Percentiles rank a stretch among this genome's conserved stretches.
Evolutionary conservation across 2,329 filamentous ascomycete genomes (phyloP).

Genomic region (Botrytis fragariae): DNA sequence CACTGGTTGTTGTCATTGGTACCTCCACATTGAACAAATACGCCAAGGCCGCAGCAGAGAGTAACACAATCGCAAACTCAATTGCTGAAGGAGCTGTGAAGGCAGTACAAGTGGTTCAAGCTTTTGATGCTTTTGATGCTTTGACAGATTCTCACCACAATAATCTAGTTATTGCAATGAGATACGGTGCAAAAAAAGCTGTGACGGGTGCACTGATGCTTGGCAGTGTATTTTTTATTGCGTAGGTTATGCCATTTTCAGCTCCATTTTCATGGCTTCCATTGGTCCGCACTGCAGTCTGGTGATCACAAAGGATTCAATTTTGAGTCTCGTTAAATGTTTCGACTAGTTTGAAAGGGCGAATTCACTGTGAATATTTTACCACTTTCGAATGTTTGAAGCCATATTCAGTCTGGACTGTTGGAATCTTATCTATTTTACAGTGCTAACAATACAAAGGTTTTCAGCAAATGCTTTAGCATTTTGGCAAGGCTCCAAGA

Average conservation of each 20-base stretch:
- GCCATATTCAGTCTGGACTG: neutral
- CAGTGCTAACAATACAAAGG: neutral
- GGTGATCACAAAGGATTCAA: neutral
- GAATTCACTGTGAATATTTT: neutral
- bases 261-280: neutral
- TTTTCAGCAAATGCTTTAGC: neutral
- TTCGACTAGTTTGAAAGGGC: neutral
- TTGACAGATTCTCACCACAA: constrained; percentile 49
- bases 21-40: neutral
- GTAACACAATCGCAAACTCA: neutral
- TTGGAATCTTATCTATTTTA: neutral
- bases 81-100: neutral
- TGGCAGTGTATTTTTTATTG: neutral
- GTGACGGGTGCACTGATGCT: constrained; percentile 45
- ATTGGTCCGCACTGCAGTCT: neutral
- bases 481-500: neutral
- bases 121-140: neutral
- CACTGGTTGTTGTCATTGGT: neutral
- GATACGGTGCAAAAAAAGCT: constrained; percentile 50
- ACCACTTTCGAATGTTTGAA: neutral
- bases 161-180: constrained; percentile 44
- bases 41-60: neutral
- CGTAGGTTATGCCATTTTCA: neutral
- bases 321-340: neutral
- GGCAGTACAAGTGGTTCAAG: neutral